Conservation (phyloP, 2,329 filamentous ascomycete species). For the Penicillium corylophilum region DNA sequence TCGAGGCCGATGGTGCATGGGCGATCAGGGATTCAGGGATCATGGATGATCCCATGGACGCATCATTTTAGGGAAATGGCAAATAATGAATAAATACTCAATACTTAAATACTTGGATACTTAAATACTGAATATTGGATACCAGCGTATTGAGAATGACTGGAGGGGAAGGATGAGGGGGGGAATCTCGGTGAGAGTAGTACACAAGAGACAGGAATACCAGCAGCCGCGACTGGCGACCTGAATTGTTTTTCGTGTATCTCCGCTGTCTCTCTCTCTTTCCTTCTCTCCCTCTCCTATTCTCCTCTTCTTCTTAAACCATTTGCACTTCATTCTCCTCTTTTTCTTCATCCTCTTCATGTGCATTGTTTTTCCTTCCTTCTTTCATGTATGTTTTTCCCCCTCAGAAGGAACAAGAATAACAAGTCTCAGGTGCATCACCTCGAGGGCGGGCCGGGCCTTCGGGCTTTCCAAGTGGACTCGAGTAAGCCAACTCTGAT, state of each 20-base stretch:
- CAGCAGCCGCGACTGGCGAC: constrained; percentile 26
- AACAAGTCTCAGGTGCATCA: constrained; percentile 7
- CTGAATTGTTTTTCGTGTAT: background rate
- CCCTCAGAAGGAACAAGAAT: background rate
- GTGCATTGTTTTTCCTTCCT: too few species aligned
- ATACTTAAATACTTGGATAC: background rate
- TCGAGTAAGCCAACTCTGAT: constrained; percentile 17
- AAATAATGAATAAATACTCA: too few species aligned
- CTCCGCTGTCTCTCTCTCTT: background rate
- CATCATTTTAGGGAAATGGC: constrained; percentile 10
- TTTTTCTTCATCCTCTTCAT: background rate
- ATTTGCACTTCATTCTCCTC: background rate
- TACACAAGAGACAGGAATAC: constrained; percentile 2
- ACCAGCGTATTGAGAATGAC: background rate
- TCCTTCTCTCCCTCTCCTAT: background rate
- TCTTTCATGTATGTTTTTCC: too few species aligned
- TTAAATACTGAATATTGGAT: too few species aligned
- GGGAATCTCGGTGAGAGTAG: background rate
- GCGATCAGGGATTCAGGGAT: constrained; percentile 15
- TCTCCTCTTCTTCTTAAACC: background rate
- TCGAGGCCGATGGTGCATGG: constrained; percentile 19
- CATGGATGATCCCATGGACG: constrained; percentile 13
- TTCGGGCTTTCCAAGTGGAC: constrained; percentile 25
- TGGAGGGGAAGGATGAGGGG: background rate
- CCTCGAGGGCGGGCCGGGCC: constrained; percentile 29